Base-by-base conservation (phyloP, 768 basidiomycete species). In the Serendipita sp. region DNA sequence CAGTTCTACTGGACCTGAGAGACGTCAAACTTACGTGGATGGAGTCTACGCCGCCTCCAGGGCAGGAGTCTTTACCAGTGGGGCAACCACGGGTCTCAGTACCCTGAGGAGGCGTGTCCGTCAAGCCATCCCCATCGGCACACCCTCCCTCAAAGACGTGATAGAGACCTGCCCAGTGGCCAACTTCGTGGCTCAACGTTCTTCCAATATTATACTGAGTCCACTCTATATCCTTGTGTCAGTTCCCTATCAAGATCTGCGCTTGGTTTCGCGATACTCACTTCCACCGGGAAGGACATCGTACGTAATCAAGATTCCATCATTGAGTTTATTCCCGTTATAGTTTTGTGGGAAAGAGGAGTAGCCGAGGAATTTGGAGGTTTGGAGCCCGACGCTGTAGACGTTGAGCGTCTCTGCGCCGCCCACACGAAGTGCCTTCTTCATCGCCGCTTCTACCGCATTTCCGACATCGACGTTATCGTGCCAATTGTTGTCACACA, bases 321-420 rank as follows among this genome's bases (percentile, higher is more conserved):
- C 81, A 66, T 82, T 78, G 2, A 62, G 68, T 3, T 77, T 76
- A 41, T 68, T 70, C 24, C 67, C n/a, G 5, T 68, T 31, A 67
- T 78, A 81, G 62, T 69, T 65, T 1, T 67, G 72, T 11, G 81
- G 81, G 74, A 80, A 81, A 26, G 80, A 80, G 0, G 80, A 70
- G 66, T 82, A 81, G 3, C 61, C 61, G 20, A 48, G 45, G 45
- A 28, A 48, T 17, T 48, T 5, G 45, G 45, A 20, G 7, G 45
- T 48, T n/a, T 20, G 45, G 7, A 61, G 31, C 4, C 60, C 38
- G 60, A 61, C 60, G 24, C 31, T n/a, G 33, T 42, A 61, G 34
- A 61, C 22, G 42, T 61, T 61, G n/a, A 61, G 31, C 14, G 41
- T 42, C 9, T 20, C 30, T 4, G 31, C 31, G 22, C 31, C 41